Evolutionary conservation across 768 basidiomycete species (phyloP), one percentile per base, ranked within the genome.

Genomic region (Pseudohyphozyma bogoriensis): DNA sequence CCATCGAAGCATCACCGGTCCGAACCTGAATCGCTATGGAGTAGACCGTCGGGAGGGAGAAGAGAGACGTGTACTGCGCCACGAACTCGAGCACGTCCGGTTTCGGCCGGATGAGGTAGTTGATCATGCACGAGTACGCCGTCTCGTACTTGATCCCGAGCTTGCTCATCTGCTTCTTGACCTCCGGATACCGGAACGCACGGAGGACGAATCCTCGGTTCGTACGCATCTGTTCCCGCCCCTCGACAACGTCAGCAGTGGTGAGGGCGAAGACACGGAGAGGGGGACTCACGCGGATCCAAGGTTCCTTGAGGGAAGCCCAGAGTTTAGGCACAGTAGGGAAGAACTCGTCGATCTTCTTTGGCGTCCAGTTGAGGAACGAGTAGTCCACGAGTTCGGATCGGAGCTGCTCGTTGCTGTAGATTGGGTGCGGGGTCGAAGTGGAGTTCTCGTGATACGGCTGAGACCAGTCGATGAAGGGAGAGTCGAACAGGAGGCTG

Each of bases 41-140:
- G 39, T 61, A 65, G 22, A 65, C 57, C 9, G 42, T 58, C 24
- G 64, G 64, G 3, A 65, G 45, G 9, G 64, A 39, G 4, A 65
- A 24, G 1, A 56, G 51, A 16, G 49, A 51, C 1, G 60, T 61
- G 45, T 65, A 65, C 44, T 65, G 36, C 12, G 53, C 26, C 50
- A 65, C 62, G 53, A 65, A 51, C 39, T 56, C 51, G 37, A 61
- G 52, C n/a, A 57, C 60, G 2, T 56, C 42, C 29, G 44, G 56
- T 40, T 65, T 65, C 36, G 64, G 64, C 33, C 58, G 40, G 51
- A 65, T 61, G 29, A 65, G 64, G 60, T 65, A 65, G 29, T 61
- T 54, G 49, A 45, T 51, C 57, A 65, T 65, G 50, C 64, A 65
- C 1, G 64, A 35, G 50, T 61, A 65, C 8, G 64, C 60, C 15